Conservation (phyloP, 2,329 filamentous ascomycete species). For the Clonostachys rhizophaga region DNA sequence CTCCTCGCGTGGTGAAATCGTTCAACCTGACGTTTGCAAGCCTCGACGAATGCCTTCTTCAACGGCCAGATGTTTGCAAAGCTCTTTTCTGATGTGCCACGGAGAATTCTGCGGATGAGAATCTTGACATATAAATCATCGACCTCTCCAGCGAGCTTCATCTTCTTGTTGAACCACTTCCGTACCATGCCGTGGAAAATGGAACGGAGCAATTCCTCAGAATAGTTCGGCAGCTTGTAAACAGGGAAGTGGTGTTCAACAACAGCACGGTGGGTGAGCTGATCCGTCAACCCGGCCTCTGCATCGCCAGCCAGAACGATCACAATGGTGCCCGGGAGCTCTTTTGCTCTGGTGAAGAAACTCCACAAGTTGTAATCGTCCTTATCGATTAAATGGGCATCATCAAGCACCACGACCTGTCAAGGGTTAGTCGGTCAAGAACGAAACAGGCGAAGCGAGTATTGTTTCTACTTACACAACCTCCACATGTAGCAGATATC, state of each 20-base stretch:
- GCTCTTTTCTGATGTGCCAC: slow-evolving; percentile 20
- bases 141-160: slow-evolving; percentile 3
- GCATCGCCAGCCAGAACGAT: slow-evolving; percentile 18
- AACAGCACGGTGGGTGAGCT: slow-evolving; percentile 2
- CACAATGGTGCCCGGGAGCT: slow-evolving; percentile 17
- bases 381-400: slow-evolving; percentile 18
- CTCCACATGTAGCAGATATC: slow-evolving; percentile 34
- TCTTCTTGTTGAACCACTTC: slow-evolving; percentile 3
- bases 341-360: slow-evolving; percentile 13
- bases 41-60: slow-evolving; percentile 3
- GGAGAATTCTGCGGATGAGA: slow-evolving; percentile 43
- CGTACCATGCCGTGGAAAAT: slow-evolving; percentile 4
- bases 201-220: slow-evolving; percentile 1
- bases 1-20: slow-evolving; percentile 1
- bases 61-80: slow-evolving; percentile 5
- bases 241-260: slow-evolving; percentile 17
- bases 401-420: slow-evolving; percentile 19
- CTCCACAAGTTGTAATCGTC: slow-evolving; percentile 18
- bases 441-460: background rate
- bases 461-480: slow-evolving; percentile 42
- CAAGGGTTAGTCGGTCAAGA: slow-evolving; percentile 1
- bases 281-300: slow-evolving; percentile 9
- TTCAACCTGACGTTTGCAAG: slow-evolving; percentile 1
- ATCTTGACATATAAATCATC: slow-evolving; percentile 2
- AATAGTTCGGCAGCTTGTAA: slow-evolving; percentile 4